Evolutionary conservation across 805 yeast genomes (phyloP).

Genomic region (Pichia thaimueangensis): DNA sequence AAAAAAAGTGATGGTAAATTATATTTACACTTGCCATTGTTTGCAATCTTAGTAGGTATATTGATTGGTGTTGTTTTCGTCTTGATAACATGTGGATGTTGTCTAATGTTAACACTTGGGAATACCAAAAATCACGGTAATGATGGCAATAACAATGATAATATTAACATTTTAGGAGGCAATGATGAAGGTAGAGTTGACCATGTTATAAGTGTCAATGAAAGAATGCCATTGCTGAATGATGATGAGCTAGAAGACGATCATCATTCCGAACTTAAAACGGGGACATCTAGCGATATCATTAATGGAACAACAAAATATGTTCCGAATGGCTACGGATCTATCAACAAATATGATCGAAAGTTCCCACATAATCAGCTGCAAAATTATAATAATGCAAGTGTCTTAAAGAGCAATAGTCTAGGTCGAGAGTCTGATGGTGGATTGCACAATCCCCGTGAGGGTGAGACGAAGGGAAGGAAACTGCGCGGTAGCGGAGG

Average conservation of each 20-base stretch:
- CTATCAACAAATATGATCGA: no score
- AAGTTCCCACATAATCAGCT: no score
- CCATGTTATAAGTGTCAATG: constrained; percentile 10
- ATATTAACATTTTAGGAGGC: background rate
- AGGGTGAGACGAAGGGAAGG: background rate
- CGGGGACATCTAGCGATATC: background rate
- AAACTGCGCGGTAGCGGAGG: no score
- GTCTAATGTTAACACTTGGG: constrained; percentile 31
- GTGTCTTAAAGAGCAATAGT: background rate
- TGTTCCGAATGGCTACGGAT: background rate
- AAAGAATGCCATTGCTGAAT: constrained; percentile 10
- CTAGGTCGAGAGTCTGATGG: background rate
- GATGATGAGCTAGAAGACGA: constrained; percentile 2
- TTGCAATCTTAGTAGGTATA: constrained; percentile 63
- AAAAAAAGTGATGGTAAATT: constrained; percentile 36
- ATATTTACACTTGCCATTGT: constrained; percentile 57
- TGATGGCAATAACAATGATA: background rate
- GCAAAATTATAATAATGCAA: background rate
- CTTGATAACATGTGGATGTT: constrained; percentile 29
- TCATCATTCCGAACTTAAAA: background rate
- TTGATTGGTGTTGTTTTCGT: constrained; percentile 49
- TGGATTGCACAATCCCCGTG: background rate
- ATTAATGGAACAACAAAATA: background rate
- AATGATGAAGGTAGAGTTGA: background rate
- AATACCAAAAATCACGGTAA: constrained; percentile 5